Conservation (phyloP, 108 stramenopile species). For the Skeletonema marinoi region DNA sequence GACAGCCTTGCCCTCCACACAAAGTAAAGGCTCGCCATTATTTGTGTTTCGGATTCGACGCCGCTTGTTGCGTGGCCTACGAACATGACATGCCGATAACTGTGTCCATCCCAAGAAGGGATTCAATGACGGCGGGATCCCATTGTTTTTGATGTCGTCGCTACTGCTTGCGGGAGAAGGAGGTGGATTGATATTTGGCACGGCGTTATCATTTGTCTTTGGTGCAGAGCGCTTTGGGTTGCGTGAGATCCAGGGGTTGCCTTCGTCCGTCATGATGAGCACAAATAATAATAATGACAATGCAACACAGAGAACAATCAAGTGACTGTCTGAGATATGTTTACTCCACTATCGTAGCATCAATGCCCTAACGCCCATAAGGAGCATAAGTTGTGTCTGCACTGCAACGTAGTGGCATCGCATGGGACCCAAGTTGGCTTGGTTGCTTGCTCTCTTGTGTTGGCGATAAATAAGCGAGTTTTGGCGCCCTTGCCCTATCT, state of each 20-base stretch:
- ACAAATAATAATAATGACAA: too few species aligned
- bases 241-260: neutral
- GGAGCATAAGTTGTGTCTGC: too few species aligned
- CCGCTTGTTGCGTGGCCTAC: conserved; percentile 1
- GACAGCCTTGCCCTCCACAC: conserved; percentile 53
- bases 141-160: neutral
- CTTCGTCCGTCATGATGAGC: neutral
- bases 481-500: too few species aligned
- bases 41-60: neutral
- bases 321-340: too few species aligned
- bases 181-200: neutral
- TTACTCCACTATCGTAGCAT: too few species aligned
- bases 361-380: too few species aligned
- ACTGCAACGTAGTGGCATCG: too few species aligned
- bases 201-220: neutral
- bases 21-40: neutral
- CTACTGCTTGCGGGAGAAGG: neutral
- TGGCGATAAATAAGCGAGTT: too few species aligned
- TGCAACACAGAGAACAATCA: too few species aligned
- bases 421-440: too few species aligned
- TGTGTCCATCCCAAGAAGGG: conserved; percentile 39
- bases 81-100: conserved; percentile 13
- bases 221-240: neutral
- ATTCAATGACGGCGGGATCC: conserved; percentile 9
- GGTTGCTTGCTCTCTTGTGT: too few species aligned